Conservation (phyloP, 345 rosid species). For the Salix arbutifolia region DNA sequence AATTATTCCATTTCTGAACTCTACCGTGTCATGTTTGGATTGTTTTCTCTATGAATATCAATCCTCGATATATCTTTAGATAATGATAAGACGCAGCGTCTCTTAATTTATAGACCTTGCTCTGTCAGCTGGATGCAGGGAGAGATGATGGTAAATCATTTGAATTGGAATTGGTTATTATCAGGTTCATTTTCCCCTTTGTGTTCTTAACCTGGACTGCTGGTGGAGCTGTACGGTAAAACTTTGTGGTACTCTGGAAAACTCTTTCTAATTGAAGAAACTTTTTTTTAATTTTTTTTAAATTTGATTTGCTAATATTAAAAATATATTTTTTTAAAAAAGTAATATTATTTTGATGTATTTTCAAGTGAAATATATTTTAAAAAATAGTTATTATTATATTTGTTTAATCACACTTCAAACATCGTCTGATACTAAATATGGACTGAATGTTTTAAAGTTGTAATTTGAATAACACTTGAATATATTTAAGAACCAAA, state of each 20-base stretch:
- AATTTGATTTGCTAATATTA: too few species aligned
- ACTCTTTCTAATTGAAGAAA: too few species aligned
- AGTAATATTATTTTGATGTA: too few species aligned
- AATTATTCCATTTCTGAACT: background rate
- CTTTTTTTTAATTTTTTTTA: too few species aligned
- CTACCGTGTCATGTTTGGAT: slow-evolving; percentile 2
- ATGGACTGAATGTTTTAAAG: too few species aligned
- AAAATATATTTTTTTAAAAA: too few species aligned
- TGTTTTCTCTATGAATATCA: slow-evolving; percentile 3
- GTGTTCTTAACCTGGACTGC: background rate
- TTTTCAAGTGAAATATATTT: too few species aligned
- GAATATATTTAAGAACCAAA: too few species aligned
- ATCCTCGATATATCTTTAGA: background rate
- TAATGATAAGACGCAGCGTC: background rate
- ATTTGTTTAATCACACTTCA: too few species aligned
- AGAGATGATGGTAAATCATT: background rate
- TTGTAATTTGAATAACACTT: too few species aligned
- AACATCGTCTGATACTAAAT: too few species aligned
- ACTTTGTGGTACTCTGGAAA: background rate
- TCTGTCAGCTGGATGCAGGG: background rate
- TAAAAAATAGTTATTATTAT: too few species aligned
- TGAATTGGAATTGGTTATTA: background rate
- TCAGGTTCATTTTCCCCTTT: background rate
- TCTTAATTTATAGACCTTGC: background rate
- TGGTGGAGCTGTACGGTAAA: background rate